phyloP scores from a whole-genome alignment of 2,329 filamentous ascomycete genomes.

The Coleophoma eucalyptorum region DNA sequence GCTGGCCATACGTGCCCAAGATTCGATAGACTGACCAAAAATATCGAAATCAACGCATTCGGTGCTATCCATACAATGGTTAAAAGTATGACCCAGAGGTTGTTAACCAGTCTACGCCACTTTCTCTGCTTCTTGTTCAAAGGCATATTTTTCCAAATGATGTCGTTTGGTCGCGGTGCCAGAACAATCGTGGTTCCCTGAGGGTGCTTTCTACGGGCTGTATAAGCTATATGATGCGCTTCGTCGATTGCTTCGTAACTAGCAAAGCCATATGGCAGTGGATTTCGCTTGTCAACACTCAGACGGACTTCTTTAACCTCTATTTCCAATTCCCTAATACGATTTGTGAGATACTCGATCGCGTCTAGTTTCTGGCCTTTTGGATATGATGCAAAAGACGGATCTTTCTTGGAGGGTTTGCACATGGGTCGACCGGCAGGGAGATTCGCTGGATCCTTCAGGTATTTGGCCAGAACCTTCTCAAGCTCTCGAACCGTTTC shows the following conservation, averaged over 20 bases:
- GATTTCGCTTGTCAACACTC: conserved; percentile 80
- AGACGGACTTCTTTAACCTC: conserved; percentile 81
- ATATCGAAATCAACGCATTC: conserved; percentile 92
- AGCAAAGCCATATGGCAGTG: conserved; percentile 90
- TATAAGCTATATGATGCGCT: conserved; percentile 83
- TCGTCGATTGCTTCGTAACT: conserved; percentile 87
- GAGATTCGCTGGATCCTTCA: conserved; percentile 80
- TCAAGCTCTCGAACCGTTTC: conserved; percentile 79
- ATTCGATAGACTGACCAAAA: conserved; percentile 81
- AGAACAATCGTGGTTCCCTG: conserved; percentile 73
- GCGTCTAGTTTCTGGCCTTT: conserved; percentile 80
- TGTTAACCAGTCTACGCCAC: conserved; percentile 74
- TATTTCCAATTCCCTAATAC: conserved; percentile 77
- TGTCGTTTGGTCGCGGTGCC: conserved; percentile 82
- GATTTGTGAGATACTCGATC: conserved; percentile 85
- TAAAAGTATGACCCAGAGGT: conserved; percentile 76
- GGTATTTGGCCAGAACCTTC: conserved; percentile 78
- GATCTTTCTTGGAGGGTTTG: conserved; percentile 76
- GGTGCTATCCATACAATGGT: conserved; percentile 86
- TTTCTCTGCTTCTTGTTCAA: conserved; percentile 64
- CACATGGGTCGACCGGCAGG: conserved; percentile 75
- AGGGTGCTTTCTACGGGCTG: conserved; percentile 75
- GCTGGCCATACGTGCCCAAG: conserved; percentile 74
- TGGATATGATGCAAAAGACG: conserved; percentile 58
- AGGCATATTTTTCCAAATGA: conserved; percentile 93